Conservation (phyloP, 169 alveolate species). For the Hepatocystis sp. region DNA sequence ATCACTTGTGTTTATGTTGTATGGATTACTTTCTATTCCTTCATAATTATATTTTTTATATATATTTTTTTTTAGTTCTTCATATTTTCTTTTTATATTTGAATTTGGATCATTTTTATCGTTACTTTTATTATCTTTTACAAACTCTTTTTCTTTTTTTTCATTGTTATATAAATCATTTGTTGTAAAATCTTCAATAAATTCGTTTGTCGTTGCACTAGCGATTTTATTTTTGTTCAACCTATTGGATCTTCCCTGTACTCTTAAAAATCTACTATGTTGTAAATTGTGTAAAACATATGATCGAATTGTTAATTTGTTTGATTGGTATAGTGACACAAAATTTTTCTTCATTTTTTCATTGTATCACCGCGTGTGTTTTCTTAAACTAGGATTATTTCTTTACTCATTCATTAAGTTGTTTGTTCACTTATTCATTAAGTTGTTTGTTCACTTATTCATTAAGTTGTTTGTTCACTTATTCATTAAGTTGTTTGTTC, state of each 20-base stretch:
- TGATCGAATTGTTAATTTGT: neutral
- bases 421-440: neutral
- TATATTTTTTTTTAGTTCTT: conserved; percentile 34
- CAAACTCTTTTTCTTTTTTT: neutral
- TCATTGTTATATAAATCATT: neutral
- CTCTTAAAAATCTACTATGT: conserved; percentile 6
- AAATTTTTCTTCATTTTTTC: conserved; percentile 10
- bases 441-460: neutral
- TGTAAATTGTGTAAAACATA: neutral
- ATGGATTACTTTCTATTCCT: conserved; percentile 52
- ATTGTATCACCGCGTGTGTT: neutral
- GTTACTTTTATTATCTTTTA: neutral
- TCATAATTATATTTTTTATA: conserved; percentile 61
- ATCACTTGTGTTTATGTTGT: neutral
- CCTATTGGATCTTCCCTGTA: neutral
- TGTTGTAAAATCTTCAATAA: neutral
- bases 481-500: neutral
- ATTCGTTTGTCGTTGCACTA: neutral
- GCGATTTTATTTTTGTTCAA: neutral
- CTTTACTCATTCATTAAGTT: neutral
- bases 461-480: neutral
- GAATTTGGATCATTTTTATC: conserved; percentile 1
- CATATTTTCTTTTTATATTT: conserved; percentile 21
- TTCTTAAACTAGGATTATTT: neutral
- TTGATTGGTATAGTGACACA: conserved; percentile 2